These are phyloP conservation scores for Sindora glabra DNA, from an alignment of 306 rosid genomes.

Conservation along the genomic window DNA sequence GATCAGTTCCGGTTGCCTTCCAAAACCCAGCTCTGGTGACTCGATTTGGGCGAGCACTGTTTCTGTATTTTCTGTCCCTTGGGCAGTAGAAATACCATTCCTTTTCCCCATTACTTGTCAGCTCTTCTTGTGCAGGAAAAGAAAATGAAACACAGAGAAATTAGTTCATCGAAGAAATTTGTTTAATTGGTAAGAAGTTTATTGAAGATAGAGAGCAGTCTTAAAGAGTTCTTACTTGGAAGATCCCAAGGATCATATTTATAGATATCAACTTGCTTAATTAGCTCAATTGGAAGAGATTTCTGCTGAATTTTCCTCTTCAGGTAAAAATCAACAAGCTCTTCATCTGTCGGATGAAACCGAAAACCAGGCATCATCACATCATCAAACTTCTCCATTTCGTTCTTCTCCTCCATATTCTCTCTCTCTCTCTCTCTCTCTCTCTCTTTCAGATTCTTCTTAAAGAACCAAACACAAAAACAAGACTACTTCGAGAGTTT, in stretches of 20 bases:
- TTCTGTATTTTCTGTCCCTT: slow-evolving; percentile 67
- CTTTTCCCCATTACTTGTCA: slow-evolving; percentile 61
- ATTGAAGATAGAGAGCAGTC: not conserved
- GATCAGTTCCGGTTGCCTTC: slow-evolving; percentile 87
- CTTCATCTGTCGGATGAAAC: slow-evolving; percentile 83
- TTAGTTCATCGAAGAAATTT: not conserved
- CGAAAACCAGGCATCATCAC: slow-evolving; percentile 69
- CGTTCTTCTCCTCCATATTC: slow-evolving; percentile 55
- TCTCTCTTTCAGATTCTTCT: not conserved
- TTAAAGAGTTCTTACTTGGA: slow-evolving; percentile 52
- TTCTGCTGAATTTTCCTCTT: slow-evolving; percentile 53
- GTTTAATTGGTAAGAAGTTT: not conserved
- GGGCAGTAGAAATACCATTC: slow-evolving; percentile 86
- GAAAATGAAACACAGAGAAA: too few species aligned
- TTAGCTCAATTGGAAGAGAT: slow-evolving; percentile 59
- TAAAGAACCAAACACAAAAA: slow-evolving; percentile 1
- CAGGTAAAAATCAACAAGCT: slow-evolving; percentile 71
- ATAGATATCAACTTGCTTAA: slow-evolving; percentile 75
- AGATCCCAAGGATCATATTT: slow-evolving; percentile 87
- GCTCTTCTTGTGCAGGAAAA: slow-evolving; percentile 33
- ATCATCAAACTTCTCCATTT: slow-evolving; percentile 53
- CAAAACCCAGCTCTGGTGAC: slow-evolving; percentile 77
- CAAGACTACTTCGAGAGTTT: too few species aligned
- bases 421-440: not conserved
- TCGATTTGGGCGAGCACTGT: slow-evolving; percentile 68